Percentiles rank a stretch among this genome's conserved stretches.
Conservation (phyloP, 495 filamentous ascomycete genomes). For the Melanomma pulvis-pyrius region DNA sequence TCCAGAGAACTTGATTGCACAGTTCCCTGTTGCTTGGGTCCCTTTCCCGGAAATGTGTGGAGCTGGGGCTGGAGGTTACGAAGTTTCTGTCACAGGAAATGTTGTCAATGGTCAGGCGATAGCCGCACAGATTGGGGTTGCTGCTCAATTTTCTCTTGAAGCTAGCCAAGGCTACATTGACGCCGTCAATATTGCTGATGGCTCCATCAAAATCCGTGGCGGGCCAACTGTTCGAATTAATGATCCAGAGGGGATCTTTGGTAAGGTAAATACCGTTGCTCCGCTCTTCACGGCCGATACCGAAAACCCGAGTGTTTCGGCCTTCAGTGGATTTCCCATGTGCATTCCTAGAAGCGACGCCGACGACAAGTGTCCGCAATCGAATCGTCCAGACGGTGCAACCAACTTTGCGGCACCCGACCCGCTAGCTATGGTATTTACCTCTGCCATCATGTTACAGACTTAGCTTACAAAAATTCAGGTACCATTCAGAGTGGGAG, state of each 20-base stretch:
- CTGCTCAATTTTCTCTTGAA: conserved; percentile 40
- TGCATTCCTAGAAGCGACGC: conserved; percentile 45
- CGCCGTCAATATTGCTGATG: conserved; percentile 40
- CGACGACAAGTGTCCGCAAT: conserved; percentile 44
- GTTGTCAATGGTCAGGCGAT: conserved; percentile 43
- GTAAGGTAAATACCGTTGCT: conserved; percentile 35
- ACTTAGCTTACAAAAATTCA: background rate
- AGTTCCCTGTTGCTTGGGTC: conserved; percentile 48
- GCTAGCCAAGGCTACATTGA: conserved; percentile 45
- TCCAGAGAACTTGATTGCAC: conserved; percentile 49
- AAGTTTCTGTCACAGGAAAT: conserved; percentile 47
- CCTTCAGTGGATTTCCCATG: conserved; percentile 51
- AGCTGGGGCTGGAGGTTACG: conserved; percentile 38
- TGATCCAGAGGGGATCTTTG: conserved; percentile 49
- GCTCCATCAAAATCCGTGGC: conserved; percentile 43
- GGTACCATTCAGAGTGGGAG: conserved; percentile 43
- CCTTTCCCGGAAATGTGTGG: conserved; percentile 46
- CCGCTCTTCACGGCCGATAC: conserved; percentile 50
- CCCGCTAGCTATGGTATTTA: conserved; percentile 44
- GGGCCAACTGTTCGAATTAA: conserved; percentile 50
- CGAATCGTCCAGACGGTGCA: conserved; percentile 43
- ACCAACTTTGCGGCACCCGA: conserved; percentile 32
- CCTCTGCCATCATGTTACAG: background rate
- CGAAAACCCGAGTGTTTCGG: conserved; percentile 45
- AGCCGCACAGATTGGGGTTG: conserved; percentile 45